Evolutionary conservation across 2,329 filamentous ascomycete species (phyloP), one percentile per base, ranked within the genome.

Genomic region (Claviceps arundinis): DNA sequence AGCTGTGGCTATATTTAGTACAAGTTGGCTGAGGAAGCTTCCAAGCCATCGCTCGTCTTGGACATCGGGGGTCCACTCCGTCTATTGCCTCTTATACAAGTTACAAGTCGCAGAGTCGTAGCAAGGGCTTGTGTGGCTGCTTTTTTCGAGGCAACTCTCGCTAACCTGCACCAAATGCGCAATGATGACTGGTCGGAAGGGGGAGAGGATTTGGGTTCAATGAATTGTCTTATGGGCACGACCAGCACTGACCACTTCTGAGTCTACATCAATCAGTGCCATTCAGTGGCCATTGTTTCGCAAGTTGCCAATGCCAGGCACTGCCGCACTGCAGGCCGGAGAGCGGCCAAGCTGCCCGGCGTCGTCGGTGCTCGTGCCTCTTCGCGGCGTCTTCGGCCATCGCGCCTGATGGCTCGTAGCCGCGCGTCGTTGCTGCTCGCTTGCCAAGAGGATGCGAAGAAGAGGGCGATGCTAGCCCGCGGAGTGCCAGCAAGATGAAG

Each of bases 1-100:
- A 58, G 57, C 55, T 50, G 56, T 49, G 52, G 47, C 64, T 67
- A 67, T 64, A 65, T 64, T 65, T 67, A 67, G 64, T 53, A 34
- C 14, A n/a, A 17, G 38, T n/a, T 41, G 38, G 14, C 37, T 41
- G 16, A n/a, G 38, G 38, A 17, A n/a, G 38, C 14, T 40, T 14
- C 37, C 14, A 14, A 40, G 13, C 37, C 37, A 40, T 40, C 13
- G 14, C 16, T 40, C 37, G 14, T 16, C 16, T 17, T 17, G 38
- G 14, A n/a, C 9, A 30, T 34, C 30, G 30, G 30, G 8, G 30
- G 3, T 11, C 26, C 30, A 34, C 30, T 34, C 30, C 30, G 30
- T 11, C 30, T 34, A 34, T 11, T 11, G 30, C 30, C 30, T 34
- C 30, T 34, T 34, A 30, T 34, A 30, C 26, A 30, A 30, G 38